phyloP scores from a whole-genome alignment of 352 stramenopile genomes.

The Phytophthora fragariae region DNA sequence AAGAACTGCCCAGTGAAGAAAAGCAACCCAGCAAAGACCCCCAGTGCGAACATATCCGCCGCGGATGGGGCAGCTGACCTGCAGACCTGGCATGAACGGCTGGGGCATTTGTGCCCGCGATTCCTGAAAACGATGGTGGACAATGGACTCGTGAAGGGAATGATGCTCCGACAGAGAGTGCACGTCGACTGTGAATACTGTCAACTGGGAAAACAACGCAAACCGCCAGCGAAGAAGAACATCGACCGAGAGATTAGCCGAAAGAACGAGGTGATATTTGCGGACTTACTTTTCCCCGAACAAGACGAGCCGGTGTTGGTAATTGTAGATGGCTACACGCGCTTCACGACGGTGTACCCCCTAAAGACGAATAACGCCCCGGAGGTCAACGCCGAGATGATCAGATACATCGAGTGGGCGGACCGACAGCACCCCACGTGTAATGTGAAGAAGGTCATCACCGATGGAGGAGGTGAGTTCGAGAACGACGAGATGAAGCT shows the following conservation, averaged over 20 bases:
- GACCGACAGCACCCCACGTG: not conserved
- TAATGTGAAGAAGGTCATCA: not conserved
- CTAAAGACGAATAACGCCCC: not conserved
- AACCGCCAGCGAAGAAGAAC: not conserved
- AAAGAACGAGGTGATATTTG: not conserved
- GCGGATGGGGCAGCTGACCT: constrained; percentile 4
- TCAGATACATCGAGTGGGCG: not conserved
- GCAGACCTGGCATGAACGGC: constrained; percentile 5
- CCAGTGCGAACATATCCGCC: not conserved
- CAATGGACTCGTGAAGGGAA: not conserved
- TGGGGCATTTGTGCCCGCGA: constrained; percentile 12
- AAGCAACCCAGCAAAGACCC: not conserved
- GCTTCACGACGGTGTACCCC: not conserved
- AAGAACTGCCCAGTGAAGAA: too few species aligned
- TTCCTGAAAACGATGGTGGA: constrained; percentile 12
- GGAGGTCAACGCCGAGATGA: not conserved
- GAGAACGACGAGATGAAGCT: not conserved
- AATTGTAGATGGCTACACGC: not conserved
- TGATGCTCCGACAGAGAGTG: not conserved
- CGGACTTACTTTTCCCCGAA: not conserved
- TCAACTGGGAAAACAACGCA: constrained; percentile 10
- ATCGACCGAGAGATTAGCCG: not conserved
- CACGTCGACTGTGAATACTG: constrained; percentile 5
- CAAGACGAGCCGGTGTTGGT: not conserved
- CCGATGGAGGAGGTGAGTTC: not conserved